A percentile compares a stretch with the other conserved stretches of the same genome.
Evolutionary conservation across 129 eudicot species (phyloP).

Genomic region (Gnaphalium uliginosum): DNA sequence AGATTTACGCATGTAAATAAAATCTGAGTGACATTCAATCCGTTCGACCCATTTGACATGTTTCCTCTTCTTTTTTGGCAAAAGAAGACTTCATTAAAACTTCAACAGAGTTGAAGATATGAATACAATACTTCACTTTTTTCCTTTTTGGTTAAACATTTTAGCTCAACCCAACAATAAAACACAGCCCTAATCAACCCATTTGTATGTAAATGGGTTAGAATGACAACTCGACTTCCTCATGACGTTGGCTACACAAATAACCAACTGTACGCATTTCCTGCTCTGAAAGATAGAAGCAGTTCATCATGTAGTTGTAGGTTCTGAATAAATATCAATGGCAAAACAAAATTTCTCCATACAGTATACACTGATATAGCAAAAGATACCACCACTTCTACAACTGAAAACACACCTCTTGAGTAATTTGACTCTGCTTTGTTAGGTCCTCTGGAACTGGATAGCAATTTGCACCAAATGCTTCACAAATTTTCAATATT

Average conservation of each 20-base stretch:
- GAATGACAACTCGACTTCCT: background rate
- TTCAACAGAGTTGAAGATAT: background rate
- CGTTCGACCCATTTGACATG: background rate
- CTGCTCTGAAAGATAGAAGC: background rate
- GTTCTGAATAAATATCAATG: constrained; percentile 15
- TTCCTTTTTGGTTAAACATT: background rate
- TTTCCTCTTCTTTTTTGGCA: background rate
- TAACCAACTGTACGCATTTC: background rate
- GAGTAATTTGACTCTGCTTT: constrained; percentile 81
- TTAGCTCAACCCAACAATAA: background rate
- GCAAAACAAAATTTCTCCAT: constrained; percentile 4
- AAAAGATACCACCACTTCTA: background rate
- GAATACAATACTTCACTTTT: background rate
- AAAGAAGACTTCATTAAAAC: background rate
- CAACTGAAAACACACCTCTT: constrained; percentile 61
- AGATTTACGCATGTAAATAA: background rate
- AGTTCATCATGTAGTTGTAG: background rate
- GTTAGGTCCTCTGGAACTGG: constrained; percentile 91
- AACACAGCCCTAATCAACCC: background rate
- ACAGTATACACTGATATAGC: background rate
- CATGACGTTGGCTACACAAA: background rate
- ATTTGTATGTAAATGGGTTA: background rate
- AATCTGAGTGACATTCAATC: background rate
- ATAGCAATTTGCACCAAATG: constrained; percentile 97
- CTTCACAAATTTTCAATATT: constrained; percentile 92